These are phyloP conservation scores for Nothophytophthora sp. DNA, from an alignment of 352 stramenopile genomes.

Conservation along the genomic window DNA sequence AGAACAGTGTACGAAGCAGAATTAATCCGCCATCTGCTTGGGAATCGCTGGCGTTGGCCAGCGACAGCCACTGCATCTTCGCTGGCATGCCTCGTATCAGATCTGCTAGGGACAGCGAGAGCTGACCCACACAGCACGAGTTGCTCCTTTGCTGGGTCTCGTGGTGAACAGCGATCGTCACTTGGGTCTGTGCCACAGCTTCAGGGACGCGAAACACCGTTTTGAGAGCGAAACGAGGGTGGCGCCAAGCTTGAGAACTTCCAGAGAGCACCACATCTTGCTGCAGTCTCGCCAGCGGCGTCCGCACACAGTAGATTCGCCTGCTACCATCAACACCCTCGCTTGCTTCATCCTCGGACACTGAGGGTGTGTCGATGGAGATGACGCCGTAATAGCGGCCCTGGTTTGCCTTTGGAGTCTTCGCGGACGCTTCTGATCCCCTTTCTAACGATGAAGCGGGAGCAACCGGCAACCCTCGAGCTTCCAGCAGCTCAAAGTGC, in stretches of 20 bases:
- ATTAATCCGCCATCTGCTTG: conserved; percentile 18
- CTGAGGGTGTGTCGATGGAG: conserved; percentile 26
- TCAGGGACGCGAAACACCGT: conserved; percentile 54
- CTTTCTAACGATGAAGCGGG: not conserved
- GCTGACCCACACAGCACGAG: conserved; percentile 27
- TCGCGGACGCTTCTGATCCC: not conserved
- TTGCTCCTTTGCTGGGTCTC: conserved; percentile 33
- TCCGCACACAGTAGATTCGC: conserved; percentile 48
- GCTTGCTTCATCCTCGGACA: conserved; percentile 8
- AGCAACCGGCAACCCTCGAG: conserved; percentile 17
- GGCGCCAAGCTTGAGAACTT: conserved; percentile 42
- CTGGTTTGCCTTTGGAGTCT: not conserved
- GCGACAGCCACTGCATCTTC: conserved; percentile 60
- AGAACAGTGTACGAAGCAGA: conserved; percentile 60
- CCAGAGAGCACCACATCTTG: conserved; percentile 49
- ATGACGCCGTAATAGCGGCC: conserved; percentile 26
- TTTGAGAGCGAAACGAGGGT: conserved; percentile 42
- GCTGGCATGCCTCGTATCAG: conserved; percentile 60
- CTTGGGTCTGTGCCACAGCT: conserved; percentile 26
- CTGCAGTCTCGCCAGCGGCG: conserved; percentile 41
- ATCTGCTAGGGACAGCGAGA: conserved; percentile 40
- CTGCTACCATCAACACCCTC: conserved; percentile 2
- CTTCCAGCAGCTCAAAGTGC: conserved; percentile 61
- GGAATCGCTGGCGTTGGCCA: conserved; percentile 9
- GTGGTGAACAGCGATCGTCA: conserved; percentile 50